Conservation (phyloP, 148 eudicot species). For the Heliosperma pusillum region DNA sequence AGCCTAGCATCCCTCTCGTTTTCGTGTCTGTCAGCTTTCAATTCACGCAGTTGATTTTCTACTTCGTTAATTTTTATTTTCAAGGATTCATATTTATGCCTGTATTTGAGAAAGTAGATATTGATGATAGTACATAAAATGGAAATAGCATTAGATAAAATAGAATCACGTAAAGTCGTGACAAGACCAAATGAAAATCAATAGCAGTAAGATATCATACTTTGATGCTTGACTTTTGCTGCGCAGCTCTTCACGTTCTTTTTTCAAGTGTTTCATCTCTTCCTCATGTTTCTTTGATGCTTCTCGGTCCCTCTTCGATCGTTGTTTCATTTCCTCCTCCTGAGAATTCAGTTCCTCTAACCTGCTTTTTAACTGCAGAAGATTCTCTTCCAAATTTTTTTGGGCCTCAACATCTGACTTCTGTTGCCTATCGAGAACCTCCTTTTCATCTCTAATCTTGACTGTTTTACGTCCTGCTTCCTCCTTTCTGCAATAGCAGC, state of each 20-base stretch:
- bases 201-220: slow-evolving; percentile 34
- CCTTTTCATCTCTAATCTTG: slow-evolving; percentile 84
- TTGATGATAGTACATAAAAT: not conserved
- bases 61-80: slow-evolving; percentile 59
- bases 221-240: slow-evolving; percentile 59
- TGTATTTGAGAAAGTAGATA: slow-evolving; percentile 28
- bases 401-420: slow-evolving; percentile 77
- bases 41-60: slow-evolving; percentile 74
- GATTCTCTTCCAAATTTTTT: slow-evolving; percentile 83
- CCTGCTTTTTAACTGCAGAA: slow-evolving; percentile 74
- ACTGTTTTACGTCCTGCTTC: slow-evolving; percentile 89
- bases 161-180: slow-evolving; percentile 12
- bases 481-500: slow-evolving; percentile 74
- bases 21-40: slow-evolving; percentile 93
- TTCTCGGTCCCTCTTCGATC: slow-evolving; percentile 55
- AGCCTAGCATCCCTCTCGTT: slow-evolving; percentile 87
- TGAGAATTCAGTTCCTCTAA: slow-evolving; percentile 78
- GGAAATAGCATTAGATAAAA: not conserved
- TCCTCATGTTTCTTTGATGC: slow-evolving; percentile 69
- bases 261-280: slow-evolving; percentile 62
- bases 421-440: slow-evolving; percentile 90
- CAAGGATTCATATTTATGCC: slow-evolving; percentile 60
- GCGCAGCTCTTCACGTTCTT: slow-evolving; percentile 71
- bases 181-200: slow-evolving; percentile 6
- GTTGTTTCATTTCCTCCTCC: slow-evolving; percentile 77